These are phyloP conservation scores for Neurospora sp. DNA, from an alignment of 495 filamentous ascomycete species.

Conservation along the genomic window DNA sequence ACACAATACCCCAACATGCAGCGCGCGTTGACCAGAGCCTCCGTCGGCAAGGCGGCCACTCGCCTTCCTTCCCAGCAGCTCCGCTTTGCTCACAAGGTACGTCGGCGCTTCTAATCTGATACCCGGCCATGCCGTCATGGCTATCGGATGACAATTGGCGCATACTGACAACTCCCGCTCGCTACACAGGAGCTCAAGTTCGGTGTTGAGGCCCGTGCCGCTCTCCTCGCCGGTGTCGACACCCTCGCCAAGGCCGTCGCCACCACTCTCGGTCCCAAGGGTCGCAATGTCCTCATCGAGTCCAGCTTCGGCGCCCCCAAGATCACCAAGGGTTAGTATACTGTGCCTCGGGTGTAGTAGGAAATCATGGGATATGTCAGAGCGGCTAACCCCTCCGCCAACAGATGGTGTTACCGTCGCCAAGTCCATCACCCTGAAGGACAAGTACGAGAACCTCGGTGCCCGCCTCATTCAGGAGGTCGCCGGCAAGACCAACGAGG, in stretches of 20 bases:
- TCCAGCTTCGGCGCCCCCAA: slow-evolving; percentile 96
- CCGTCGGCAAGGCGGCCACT: slow-evolving; percentile 47
- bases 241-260: slow-evolving; percentile 94
- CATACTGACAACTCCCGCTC: slow-evolving; percentile 1
- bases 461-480: slow-evolving; percentile 95
- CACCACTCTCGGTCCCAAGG: slow-evolving; percentile 94
- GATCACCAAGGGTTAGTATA: slow-evolving; percentile 87
- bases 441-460: slow-evolving; percentile 99
- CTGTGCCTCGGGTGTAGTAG: background rate
- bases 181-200: slow-evolving; percentile 82
- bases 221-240: slow-evolving; percentile 88
- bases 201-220: slow-evolving; percentile 84
- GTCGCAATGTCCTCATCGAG: slow-evolving; percentile 95
- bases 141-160: slow-evolving; percentile 2
- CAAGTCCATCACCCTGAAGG: slow-evolving; percentile 83
- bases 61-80: slow-evolving; percentile 67
- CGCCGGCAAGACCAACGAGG: slow-evolving; percentile 97
- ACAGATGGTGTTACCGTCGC: slow-evolving; percentile 92
- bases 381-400: slow-evolving; percentile 4
- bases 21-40: slow-evolving; percentile 46
- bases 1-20: slow-evolving; percentile 29
- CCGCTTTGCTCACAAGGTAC: slow-evolving; percentile 89
- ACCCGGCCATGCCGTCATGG: slow-evolving; percentile 1
- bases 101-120: slow-evolving; percentile 12
- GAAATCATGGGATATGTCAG: too few relatives aligned